Conservation (phyloP, 1,284 basidiomycete genomes). For the Cryptococcus depauperatus region DNA sequence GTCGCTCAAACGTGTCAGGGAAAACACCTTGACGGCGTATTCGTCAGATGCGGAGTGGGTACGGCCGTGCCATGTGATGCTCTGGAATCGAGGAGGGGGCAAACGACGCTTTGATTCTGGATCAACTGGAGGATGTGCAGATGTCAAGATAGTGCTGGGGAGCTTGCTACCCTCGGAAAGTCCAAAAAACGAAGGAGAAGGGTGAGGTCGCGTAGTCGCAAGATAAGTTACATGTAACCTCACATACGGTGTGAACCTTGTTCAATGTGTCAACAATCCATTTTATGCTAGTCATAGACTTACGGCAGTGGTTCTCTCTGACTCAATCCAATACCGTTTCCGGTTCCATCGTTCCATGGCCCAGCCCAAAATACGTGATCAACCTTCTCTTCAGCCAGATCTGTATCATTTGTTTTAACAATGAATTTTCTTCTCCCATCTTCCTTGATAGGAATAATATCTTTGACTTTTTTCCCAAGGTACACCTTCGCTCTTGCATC, state of each 20-base stretch:
- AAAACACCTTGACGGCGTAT: conserved; percentile 83
- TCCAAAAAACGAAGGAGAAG: conserved; percentile 66
- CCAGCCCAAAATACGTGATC: conserved; percentile 43
- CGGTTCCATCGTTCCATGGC: conserved; percentile 31
- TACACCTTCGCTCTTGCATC: conserved; percentile 60
- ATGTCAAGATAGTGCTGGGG: conserved; percentile 67
- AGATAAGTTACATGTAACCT: conserved; percentile 83
- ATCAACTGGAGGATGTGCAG: conserved; percentile 22
- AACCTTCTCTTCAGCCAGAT: conserved; percentile 21
- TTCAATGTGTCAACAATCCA: neutral
- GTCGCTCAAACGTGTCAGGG: conserved; percentile 56
- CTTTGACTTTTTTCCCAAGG: conserved; percentile 58
- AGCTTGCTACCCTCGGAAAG: conserved; percentile 48
- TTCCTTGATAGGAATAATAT: conserved; percentile 19
- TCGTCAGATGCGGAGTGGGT: conserved; percentile 49
- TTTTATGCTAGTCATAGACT: too few relatives aligned
- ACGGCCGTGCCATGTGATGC: conserved; percentile 71
- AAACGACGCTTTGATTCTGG: conserved; percentile 48
- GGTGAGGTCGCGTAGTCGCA: conserved; percentile 59
- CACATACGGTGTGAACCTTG: conserved; percentile 71
- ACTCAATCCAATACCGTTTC: conserved; percentile 42
- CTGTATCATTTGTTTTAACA: conserved; percentile 18
- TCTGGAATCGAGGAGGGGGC: conserved; percentile 72
- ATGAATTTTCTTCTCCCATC: conserved; percentile 14
- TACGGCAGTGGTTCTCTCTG: conserved; percentile 44